Percentiles rank a stretch among this genome's conserved stretches.
These are phyloP conservation scores for Pseudovirgaria hyperparasitica DNA, from an alignment of 2,329 filamentous ascomycete genomes.

Conservation along the genomic window DNA sequence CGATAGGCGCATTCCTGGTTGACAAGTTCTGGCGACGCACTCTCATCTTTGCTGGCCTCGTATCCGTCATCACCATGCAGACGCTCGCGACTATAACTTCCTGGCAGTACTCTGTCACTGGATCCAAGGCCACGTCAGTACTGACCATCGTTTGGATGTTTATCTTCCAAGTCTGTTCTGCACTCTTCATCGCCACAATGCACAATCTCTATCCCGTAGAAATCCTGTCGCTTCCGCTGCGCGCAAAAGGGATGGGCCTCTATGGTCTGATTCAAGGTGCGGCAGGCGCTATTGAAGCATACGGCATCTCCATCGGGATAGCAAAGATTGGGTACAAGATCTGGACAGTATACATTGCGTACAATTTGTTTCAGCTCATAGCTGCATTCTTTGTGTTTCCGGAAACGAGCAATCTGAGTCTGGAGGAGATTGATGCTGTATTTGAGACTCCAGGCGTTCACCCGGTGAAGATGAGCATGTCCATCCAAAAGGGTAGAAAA, in stretches of 20 bases:
- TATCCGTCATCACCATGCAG: conserved; percentile 32
- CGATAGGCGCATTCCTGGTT: conserved; percentile 22
- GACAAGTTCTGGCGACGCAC: conserved; percentile 31
- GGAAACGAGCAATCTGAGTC: conserved; percentile 35
- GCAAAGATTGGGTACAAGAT: conserved; percentile 37
- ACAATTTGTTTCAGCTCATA: conserved; percentile 36
- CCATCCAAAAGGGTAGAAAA: no score
- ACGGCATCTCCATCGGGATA: conserved; percentile 37
- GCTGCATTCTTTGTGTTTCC: conserved; percentile 39
- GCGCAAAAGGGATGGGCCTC: conserved; percentile 29
- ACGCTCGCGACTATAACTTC: conserved; percentile 34
- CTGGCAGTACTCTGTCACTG: conserved; percentile 29
- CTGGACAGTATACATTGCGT: conserved; percentile 38
- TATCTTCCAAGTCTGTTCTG: conserved; percentile 34
- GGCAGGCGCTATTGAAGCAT: conserved; percentile 31
- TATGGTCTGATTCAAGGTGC: conserved; percentile 33
- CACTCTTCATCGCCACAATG: conserved; percentile 35
- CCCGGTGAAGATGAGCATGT: conserved; percentile 31
- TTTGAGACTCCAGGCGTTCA: conserved; percentile 36
- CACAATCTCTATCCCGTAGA: conserved; percentile 36
- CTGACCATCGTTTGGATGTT: conserved; percentile 37
- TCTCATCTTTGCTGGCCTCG: conserved; percentile 32
- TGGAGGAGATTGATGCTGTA: conserved; percentile 47
- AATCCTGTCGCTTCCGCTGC: conserved; percentile 30
- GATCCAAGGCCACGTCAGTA: conserved; percentile 21